These are phyloP conservation scores for Fusarium secorum DNA, from an alignment of 2,329 filamentous ascomycete genomes.

Conservation along the genomic window DNA sequence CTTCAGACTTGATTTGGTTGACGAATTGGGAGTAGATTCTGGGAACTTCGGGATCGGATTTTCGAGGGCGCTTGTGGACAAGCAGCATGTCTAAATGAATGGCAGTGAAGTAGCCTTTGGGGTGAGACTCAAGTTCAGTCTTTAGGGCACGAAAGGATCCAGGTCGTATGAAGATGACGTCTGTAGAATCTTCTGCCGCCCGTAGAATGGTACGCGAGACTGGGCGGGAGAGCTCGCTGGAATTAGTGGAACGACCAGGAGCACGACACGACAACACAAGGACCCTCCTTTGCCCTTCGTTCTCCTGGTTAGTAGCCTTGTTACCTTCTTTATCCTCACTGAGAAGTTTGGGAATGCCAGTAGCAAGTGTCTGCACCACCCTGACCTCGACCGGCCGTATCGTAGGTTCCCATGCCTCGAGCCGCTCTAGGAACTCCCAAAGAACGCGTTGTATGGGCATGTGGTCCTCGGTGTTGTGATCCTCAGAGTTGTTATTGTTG, in stretches of 20 bases:
- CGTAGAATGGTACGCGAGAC: neutral
- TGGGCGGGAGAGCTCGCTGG: neutral
- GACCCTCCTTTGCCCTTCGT: neutral
- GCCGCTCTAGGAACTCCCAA: neutral
- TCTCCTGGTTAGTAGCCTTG: neutral
- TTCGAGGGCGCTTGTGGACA: neutral
- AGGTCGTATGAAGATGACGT: neutral
- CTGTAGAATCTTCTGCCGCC: neutral
- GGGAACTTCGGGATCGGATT: neutral
- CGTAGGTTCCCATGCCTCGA: neutral
- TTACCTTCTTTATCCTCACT: rapidly evolving
- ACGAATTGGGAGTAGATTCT: neutral
- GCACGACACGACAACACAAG: neutral
- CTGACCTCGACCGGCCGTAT: neutral
- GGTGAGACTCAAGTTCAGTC: neutral
- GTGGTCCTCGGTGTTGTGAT: neutral
- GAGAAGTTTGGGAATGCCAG: neutral
- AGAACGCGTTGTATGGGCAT: neutral
- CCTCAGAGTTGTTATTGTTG: neutral
- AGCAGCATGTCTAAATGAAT: neutral
- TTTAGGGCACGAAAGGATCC: rapidly evolving
- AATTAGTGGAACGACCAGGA: neutral
- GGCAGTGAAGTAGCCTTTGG: neutral
- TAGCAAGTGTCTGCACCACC: neutral
- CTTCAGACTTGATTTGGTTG: neutral